Conservation (phyloP, 352 stramenopile genomes). For the Pythium inflatum region DNA sequence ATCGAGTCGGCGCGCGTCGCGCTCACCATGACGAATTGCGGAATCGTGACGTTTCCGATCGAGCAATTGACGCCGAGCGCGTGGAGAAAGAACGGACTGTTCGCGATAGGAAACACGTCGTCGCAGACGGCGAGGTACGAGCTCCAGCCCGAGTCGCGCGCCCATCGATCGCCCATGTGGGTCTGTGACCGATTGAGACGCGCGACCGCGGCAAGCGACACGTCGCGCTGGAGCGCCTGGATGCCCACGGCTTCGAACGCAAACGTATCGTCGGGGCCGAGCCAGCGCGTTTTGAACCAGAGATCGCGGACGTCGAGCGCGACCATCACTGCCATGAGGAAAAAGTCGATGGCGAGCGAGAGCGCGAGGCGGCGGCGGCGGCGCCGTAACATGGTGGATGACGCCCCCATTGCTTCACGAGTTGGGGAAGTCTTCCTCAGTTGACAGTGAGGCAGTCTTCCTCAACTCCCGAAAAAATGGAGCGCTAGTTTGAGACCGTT, state of each 20-base stretch:
- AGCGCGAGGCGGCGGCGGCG: constrained; percentile 3
- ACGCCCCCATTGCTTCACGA: no score
- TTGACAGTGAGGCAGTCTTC: no score
- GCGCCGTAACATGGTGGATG: not conserved
- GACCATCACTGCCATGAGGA: constrained; percentile 14
- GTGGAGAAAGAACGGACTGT: constrained; percentile 36
- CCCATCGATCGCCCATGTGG: not conserved
- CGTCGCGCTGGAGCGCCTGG: constrained; percentile 17
- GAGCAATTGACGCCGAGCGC: constrained; percentile 40
- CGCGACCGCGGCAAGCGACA: not conserved
- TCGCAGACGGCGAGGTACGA: constrained; percentile 46
- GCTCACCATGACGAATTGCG: constrained; percentile 27
- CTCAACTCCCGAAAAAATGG: no score
- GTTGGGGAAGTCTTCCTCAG: not conserved
- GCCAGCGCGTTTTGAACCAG: constrained; percentile 32
- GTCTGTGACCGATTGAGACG: not conserved
- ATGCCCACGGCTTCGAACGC: constrained; percentile 19
- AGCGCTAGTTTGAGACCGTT: no score
- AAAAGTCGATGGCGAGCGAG: constrained; percentile 5
- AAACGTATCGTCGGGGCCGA: constrained; percentile 30
- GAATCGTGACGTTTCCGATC: not conserved
- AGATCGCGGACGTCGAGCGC: constrained; percentile 32
- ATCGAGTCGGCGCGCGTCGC: constrained; percentile 53
- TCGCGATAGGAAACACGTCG: constrained; percentile 23
- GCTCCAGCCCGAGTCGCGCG: constrained; percentile 40